These are phyloP conservation scores for Sonneratia caseolaris DNA, from an alignment of 345 rosid species.

Conservation along the genomic window DNA sequence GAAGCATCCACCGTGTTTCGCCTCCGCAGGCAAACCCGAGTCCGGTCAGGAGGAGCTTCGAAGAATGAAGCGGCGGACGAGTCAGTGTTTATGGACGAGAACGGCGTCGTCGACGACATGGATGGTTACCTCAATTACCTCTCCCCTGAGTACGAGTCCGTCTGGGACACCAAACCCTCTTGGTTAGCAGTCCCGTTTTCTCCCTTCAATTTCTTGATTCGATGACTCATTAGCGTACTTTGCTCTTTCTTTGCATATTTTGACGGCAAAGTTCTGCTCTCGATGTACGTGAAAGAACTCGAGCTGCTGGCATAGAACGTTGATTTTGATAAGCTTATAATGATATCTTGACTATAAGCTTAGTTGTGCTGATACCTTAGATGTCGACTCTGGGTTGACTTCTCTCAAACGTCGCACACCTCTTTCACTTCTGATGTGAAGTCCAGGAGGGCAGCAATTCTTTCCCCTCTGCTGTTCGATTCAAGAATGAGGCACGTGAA, in stretches of 20 bases:
- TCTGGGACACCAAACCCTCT: slow-evolving; percentile 97
- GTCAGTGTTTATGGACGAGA: slow-evolving; percentile 51
- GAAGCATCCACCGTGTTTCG: neutral
- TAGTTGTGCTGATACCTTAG: neutral
- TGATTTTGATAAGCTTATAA: neutral
- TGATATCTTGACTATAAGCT: neutral
- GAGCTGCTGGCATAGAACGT: neutral
- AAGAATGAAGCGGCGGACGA: slow-evolving; percentile 17
- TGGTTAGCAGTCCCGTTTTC: slow-evolving; percentile 30
- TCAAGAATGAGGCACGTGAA: neutral
- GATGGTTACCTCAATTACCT: slow-evolving; percentile 78
- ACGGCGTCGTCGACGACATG: slow-evolving; percentile 68
- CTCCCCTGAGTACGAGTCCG: slow-evolving; percentile 90
- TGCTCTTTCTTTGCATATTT: neutral
- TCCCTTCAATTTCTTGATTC: neutral
- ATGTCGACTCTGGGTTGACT: neutral
- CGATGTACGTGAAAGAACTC: neutral
- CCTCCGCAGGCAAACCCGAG: neutral
- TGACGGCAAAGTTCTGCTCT: neutral
- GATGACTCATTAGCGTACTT: too few relatives aligned
- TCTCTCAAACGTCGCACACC: neutral
- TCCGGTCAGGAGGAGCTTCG: neutral
- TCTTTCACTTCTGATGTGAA: neutral
- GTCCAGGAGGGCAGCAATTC: neutral
- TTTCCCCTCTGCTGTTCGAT: neutral